A percentile compares a stretch with the other conserved stretches of the same genome.
These are phyloP conservation scores for Neurospora terricola DNA, from an alignment of 495 filamentous ascomycete genomes.

Conservation along the genomic window DNA sequence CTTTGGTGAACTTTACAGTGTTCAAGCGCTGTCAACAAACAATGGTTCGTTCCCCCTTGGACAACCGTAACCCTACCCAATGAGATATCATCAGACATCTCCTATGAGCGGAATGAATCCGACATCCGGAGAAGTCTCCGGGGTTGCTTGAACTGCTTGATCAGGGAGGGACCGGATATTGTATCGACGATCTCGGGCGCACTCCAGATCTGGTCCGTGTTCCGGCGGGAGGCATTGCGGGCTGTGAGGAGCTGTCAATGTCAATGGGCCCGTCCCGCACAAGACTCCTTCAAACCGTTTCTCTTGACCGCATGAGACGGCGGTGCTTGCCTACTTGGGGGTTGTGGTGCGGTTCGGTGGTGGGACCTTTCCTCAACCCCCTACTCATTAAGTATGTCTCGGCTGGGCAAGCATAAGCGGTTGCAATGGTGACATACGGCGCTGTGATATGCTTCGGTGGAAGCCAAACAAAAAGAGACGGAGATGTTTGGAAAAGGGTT, in stretches of 20 bases:
- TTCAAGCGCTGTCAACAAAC: not conserved
- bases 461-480: not conserved
- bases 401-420: not conserved
- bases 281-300: not conserved
- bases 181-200: not conserved
- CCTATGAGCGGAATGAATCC: not conserved
- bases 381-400: not conserved
- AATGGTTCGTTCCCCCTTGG: not conserved
- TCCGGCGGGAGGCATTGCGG: not conserved
- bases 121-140: not conserved
- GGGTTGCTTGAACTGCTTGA: not conserved
- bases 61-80: not conserved
- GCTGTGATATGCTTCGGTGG: not conserved
- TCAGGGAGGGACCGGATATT: not conserved
- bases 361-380: no score
- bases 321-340: slow-evolving; percentile 2
- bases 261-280: not conserved
- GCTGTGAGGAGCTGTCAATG: not conserved
- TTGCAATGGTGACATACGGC: not conserved
- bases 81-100: not conserved
- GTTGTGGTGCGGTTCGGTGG: no score
- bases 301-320: not conserved
- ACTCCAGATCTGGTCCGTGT: not conserved
- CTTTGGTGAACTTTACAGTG: not conserved
- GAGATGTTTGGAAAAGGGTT: not conserved